Base-by-base conservation (phyloP, 306 rosid species). In the Canavalia ensiformis region DNA sequence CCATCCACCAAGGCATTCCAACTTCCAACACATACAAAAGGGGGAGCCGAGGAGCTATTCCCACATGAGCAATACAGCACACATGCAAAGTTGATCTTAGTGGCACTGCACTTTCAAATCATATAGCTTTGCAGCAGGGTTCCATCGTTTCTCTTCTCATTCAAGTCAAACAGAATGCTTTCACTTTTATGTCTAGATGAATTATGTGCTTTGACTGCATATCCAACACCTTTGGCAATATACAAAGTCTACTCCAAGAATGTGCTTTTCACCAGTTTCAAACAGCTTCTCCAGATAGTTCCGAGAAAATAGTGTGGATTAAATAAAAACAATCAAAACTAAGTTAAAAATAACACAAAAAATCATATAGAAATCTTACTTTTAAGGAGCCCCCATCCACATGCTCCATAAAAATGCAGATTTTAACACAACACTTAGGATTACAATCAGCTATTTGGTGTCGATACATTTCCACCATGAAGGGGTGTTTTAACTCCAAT, bases 61-160 rank as follows among this genome's bases (percentile, higher is more conserved):
- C 99, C 59, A 84, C 46, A 55, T 96, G 99, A 39, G 97, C 94
- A 39, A 96, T 90, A 71, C 97, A 92, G 84, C 99, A 96, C 30
- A 88, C 87, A 85, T 96, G 99, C 86, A 87, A 69, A 58, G 81
- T 79, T 58, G 97, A 90, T 58, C 97, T 92, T 65, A 93, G 88
- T 33, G 98, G 98, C 82, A 94, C 98, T 52, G 98, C 97, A 85
- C 94, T 88, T 72, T 96, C 99, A 88, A 96, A 92, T 96, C 99
- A 84, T 98, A 90, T 8, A 96, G 92, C 97, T 96, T 96, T 79
- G 92, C 94, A 46, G 88, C 71, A 47, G 94, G 97, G 89, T 84
- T 84, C 98, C 97, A 72, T 93, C 89, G n/a, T 85, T 88, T 84
- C 87, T 88, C 81, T 88, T 90, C 77, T 81, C 85, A 71, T 92